Evolutionary conservation across 768 basidiomycete species (phyloP).

Genomic region (Russula compacta): DNA sequence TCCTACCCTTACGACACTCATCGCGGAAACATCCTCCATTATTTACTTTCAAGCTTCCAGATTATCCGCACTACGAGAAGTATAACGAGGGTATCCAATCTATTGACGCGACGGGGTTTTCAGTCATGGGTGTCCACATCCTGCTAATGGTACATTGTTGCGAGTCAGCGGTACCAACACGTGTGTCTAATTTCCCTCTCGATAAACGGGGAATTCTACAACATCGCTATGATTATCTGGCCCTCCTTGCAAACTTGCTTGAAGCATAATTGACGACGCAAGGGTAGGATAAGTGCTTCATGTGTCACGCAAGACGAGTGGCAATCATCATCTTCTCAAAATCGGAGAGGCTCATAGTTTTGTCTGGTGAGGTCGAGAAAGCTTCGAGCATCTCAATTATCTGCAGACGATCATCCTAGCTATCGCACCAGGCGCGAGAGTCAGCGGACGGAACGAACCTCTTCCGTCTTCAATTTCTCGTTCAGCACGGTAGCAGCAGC

Average conservation of each 20-base stretch:
- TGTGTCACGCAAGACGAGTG: slow-evolving; percentile 40
- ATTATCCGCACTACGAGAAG: too few relatives aligned
- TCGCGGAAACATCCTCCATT: too few relatives aligned
- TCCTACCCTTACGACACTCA: too few relatives aligned
- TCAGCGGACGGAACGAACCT: slow-evolving; percentile 39
- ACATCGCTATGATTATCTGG: neutral
- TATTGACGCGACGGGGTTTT: too few relatives aligned
- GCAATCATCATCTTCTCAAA: slow-evolving; percentile 70
- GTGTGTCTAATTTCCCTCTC: neutral
- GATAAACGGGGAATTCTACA: neutral
- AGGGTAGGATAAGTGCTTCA: neutral
- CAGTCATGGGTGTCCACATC: neutral
- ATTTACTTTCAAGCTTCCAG: too few relatives aligned
- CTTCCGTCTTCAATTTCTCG: slow-evolving; percentile 65
- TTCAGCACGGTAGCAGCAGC: slow-evolving; percentile 52
- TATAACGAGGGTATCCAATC: too few relatives aligned
- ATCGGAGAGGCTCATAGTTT: slow-evolving; percentile 55
- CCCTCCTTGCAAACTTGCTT: neutral
- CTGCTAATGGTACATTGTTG: neutral
- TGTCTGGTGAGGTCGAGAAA: slow-evolving; percentile 63
- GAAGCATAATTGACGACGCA: neutral
- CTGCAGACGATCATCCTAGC: slow-evolving; percentile 30
- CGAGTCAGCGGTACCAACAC: neutral
- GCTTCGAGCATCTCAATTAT: slow-evolving; percentile 72
- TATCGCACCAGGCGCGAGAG: neutral